These are phyloP conservation scores for Epichloe coenophiala DNA, from an alignment of 2,329 filamentous ascomycete species.

Conservation along the genomic window DNA sequence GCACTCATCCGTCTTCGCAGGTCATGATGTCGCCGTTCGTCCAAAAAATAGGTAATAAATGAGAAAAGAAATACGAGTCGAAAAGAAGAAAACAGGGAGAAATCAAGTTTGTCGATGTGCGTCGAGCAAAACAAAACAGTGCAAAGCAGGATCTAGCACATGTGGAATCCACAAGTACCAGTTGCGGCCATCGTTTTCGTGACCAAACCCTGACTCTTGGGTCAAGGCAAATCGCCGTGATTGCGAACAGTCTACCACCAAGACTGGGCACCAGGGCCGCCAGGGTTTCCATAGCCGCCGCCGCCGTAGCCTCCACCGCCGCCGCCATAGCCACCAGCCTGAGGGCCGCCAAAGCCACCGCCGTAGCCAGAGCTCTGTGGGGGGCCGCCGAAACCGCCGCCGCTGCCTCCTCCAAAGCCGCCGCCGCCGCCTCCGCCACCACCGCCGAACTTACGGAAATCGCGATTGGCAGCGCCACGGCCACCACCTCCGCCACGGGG, in stretches of 20 bases:
- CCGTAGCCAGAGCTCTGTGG: slow-evolving; percentile 25
- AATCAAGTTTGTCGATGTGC: neutral
- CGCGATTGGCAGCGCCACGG: slow-evolving; percentile 63
- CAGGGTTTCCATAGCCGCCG: slow-evolving; percentile 50
- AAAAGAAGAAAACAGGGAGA: slow-evolving; percentile 8
- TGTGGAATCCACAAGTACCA: slow-evolving; percentile 6
- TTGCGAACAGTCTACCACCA: slow-evolving; percentile 41
- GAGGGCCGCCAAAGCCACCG: slow-evolving; percentile 19
- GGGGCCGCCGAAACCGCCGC: slow-evolving; percentile 18
- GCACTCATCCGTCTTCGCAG: slow-evolving; percentile 22
- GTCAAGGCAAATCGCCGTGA: slow-evolving; percentile 2
- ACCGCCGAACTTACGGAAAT: slow-evolving; percentile 72
- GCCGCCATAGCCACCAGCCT: slow-evolving; percentile 25
- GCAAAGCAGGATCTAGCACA: slow-evolving; percentile 4
- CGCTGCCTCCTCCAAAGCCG: slow-evolving; percentile 26
- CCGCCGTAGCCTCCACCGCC: slow-evolving; percentile 29
- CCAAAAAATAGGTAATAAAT: neutral
- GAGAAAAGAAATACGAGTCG: neutral
- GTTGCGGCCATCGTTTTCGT: neutral
- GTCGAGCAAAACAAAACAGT: neutral
- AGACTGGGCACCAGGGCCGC: slow-evolving; percentile 51
- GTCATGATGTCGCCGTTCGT: slow-evolving; percentile 30
- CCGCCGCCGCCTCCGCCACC: slow-evolving; percentile 22
- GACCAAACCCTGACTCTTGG: neutral
- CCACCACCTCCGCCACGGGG: slow-evolving; percentile 43